phyloP scores from a whole-genome alignment of 768 basidiomycete species.

The Butyriboletus loyo region DNA sequence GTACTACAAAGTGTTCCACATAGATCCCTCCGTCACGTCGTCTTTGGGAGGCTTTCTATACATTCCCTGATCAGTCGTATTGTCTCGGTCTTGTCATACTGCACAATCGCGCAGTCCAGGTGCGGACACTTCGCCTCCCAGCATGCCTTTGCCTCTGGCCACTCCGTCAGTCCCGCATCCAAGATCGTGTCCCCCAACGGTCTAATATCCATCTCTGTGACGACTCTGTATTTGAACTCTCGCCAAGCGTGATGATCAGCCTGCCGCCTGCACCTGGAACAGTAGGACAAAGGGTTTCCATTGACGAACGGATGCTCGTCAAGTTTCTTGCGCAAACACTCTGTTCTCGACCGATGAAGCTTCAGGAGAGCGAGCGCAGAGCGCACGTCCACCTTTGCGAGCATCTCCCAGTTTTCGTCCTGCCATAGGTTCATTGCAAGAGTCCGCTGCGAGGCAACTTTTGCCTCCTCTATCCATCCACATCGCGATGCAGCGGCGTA shows the following conservation, averaged over 20 bases:
- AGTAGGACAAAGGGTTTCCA: slow-evolving; percentile 38
- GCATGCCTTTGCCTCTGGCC: slow-evolving; percentile 58
- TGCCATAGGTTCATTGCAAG: slow-evolving; percentile 53
- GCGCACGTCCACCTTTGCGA: slow-evolving; percentile 46
- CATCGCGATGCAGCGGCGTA: slow-evolving; percentile 56
- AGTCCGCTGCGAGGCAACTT: slow-evolving; percentile 51
- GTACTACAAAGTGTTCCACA: neutral
- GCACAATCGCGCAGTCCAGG: slow-evolving; percentile 41
- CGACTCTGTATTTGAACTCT: slow-evolving; percentile 56
- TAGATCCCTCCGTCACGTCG: slow-evolving; percentile 18
- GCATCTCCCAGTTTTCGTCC: slow-evolving; percentile 40
- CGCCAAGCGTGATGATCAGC: slow-evolving; percentile 64
- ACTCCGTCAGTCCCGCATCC: slow-evolving; percentile 46
- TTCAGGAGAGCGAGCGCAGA: slow-evolving; percentile 55
- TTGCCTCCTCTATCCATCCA: slow-evolving; percentile 57
- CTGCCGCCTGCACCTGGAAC: slow-evolving; percentile 45
- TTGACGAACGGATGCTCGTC: slow-evolving; percentile 58
- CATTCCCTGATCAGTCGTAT: slow-evolving; percentile 53
- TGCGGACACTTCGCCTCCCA: slow-evolving; percentile 57
- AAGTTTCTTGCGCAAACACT: slow-evolving; percentile 46
- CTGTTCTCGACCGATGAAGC: slow-evolving; percentile 52
- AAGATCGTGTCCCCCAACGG: slow-evolving; percentile 59
- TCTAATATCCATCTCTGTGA: slow-evolving; percentile 55
- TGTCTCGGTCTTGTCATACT: slow-evolving; percentile 57
- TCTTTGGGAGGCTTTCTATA: slow-evolving; percentile 46